Percentiles rank a stretch among this genome's conserved stretches.
Conservation (phyloP, 1,139 yeast genomes). For the Zygosaccharomyces sapae region DNA sequence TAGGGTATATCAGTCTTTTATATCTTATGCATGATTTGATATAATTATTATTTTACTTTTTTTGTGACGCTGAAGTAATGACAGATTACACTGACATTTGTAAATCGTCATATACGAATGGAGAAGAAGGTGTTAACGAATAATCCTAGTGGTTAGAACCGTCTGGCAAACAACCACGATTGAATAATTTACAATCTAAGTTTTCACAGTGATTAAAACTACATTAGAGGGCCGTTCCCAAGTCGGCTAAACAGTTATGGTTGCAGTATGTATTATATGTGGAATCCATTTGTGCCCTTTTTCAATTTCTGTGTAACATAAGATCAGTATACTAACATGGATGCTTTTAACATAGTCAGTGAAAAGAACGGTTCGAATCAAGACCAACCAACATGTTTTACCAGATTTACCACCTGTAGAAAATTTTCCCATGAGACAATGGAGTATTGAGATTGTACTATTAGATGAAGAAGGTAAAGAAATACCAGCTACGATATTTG, state of each 20-base stretch:
- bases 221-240: not conserved
- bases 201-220: not conserved
- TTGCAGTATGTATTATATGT: constrained; percentile 25
- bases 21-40: not conserved
- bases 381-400: constrained; percentile 79
- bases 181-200: not conserved
- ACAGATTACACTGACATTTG: not conserved
- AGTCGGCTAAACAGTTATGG: constrained; percentile 15
- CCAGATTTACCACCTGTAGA: constrained; percentile 86
- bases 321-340: constrained; percentile 10
- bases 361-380: constrained; percentile 82
- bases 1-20: not conserved
- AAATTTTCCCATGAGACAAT: constrained; percentile 90
- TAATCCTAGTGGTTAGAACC: not conserved
- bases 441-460: constrained; percentile 76
- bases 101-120: not conserved
- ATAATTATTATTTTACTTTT: constrained; percentile 1
- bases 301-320: not conserved
- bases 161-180: not conserved
- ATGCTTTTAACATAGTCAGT: constrained; percentile 40
- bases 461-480: constrained; percentile 79
- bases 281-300: not conserved
- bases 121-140: not conserved
- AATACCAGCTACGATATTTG: constrained; percentile 82
- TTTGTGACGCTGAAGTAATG: constrained; percentile 5